Conservation (phyloP, 345 rosid species). For the Boechera divaricarpa region DNA sequence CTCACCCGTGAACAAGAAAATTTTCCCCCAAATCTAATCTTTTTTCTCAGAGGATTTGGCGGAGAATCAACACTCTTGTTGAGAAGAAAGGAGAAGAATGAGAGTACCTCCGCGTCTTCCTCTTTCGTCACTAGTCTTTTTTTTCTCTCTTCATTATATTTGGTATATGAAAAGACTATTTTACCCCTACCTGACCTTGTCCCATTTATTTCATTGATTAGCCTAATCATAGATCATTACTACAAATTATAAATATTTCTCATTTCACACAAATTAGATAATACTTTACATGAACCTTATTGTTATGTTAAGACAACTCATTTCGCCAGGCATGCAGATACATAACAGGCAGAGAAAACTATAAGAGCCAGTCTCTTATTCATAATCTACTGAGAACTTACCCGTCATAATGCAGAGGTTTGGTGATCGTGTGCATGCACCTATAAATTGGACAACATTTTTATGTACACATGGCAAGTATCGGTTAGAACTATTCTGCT, state of each 20-base stretch:
- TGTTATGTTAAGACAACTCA: too few relatives aligned
- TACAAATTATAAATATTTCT: not conserved
- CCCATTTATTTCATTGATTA: not conserved
- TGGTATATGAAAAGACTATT: not conserved
- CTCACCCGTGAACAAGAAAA: not conserved
- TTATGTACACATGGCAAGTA: too few relatives aligned
- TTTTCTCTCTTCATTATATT: not conserved
- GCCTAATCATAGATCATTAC: not conserved
- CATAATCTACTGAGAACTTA: too few relatives aligned
- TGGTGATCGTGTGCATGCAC: too few relatives aligned
- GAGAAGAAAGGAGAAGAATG: not conserved
- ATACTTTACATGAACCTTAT: too few relatives aligned
- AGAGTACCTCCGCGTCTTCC: slow-evolving; percentile 53
- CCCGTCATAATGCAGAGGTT: too few relatives aligned
- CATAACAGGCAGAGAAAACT: too few relatives aligned
- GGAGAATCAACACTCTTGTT: not conserved
- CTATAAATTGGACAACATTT: too few relatives aligned
- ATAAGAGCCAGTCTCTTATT: too few relatives aligned
- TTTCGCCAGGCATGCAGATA: too few relatives aligned
- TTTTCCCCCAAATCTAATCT: not conserved
- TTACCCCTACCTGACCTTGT: not conserved
- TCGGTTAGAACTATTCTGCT: too few relatives aligned
- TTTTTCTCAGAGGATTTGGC: not conserved
- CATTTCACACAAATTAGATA: too few relatives aligned
- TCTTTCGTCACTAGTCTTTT: slow-evolving; percentile 36